Base-by-base conservation (phyloP, 2,329 filamentous ascomycete genomes). In the Didymella segeticola region DNA sequence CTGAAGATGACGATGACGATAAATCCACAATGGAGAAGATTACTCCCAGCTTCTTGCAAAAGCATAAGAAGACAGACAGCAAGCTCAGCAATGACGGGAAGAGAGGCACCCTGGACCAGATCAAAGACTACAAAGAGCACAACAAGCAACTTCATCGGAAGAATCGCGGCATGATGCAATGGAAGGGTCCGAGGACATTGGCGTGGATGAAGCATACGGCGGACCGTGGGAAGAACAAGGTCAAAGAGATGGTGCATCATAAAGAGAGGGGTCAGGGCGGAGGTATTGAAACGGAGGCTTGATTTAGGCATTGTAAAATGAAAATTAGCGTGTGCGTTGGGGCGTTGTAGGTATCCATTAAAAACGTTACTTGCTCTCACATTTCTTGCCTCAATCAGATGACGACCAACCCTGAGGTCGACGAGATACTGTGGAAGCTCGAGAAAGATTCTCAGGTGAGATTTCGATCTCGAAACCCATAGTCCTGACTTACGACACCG, bases 141-240 rank as follows among this genome's bases (percentile, higher is more conserved):
- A 47, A 56, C 14, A 70, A 71, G 42, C 58, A 70, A 39, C 42
- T 74, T 29, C 70, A 73, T 51, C 42, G 69, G 1, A 86, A 83
- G 67, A 86, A 91, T 65, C 76, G 86, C 19, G 89, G 89, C 0
- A 68, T 89, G 33, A 91, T 91, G 89, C 89, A 91, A 74, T 91
- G 87, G 85, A 83, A 82, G 78, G 71, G 82, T 65, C 82, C 79
- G 17, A 78, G 78, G 69, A 85, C 73, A 47, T 74, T 78, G 53
- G 83, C 86, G 63, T 83, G 82, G 71, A 79, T 87, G 53, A 83
- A 85, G 65, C 82, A 85, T 31, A 84, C 85, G 49, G 80, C 85
- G 1, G 79, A 81, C 55, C 75, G 80, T 23, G 76, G 82, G 4
- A 79, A 79, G 61, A 72, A 76, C 37, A 75, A 76, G 56, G 65